Conservation (phyloP, 257 asterid species). For the Gentiana dahurica region DNA sequence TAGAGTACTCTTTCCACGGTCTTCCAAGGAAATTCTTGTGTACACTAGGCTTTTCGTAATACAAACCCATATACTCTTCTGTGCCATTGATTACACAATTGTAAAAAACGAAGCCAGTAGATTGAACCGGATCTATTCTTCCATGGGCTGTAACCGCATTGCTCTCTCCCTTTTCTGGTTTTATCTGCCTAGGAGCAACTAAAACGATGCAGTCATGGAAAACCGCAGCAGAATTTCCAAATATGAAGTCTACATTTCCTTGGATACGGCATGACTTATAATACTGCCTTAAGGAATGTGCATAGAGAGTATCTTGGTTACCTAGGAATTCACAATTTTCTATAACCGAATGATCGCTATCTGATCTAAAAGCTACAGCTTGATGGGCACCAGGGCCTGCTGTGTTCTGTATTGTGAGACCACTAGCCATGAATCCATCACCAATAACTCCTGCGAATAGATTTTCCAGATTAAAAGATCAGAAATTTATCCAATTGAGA, state of each 20-base stretch:
- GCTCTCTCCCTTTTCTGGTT: slow-evolving; percentile 37
- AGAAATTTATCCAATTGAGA: not conserved
- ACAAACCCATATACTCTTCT: slow-evolving; percentile 29
- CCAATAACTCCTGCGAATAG: slow-evolving; percentile 26
- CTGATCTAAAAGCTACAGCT: slow-evolving; percentile 50
- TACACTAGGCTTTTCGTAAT: slow-evolving; percentile 24
- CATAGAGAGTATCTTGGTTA: slow-evolving; percentile 42
- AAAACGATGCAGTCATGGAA: slow-evolving; percentile 34
- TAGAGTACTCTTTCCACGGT: slow-evolving; percentile 47
- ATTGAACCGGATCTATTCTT: slow-evolving; percentile 34
- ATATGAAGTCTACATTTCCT: slow-evolving; percentile 45
- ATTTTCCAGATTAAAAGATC: not conserved
- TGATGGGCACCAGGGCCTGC: slow-evolving; percentile 45
- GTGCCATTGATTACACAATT: slow-evolving; percentile 40
- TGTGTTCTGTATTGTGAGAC: slow-evolving; percentile 35
- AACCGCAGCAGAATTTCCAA: slow-evolving; percentile 38
- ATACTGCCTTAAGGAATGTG: slow-evolving; percentile 40
- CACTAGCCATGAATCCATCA: slow-evolving; percentile 47
- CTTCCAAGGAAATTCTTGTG: slow-evolving; percentile 38
- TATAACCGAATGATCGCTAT: slow-evolving; percentile 29
- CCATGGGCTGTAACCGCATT: slow-evolving; percentile 49
- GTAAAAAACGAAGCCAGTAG: slow-evolving; percentile 38
- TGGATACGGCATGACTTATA: slow-evolving; percentile 46
- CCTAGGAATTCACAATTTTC: slow-evolving; percentile 43
- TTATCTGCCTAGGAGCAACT: slow-evolving; percentile 28